phyloP scores from a whole-genome alignment of 768 basidiomycete genomes.

The Sistotremastrum niveocremeum region DNA sequence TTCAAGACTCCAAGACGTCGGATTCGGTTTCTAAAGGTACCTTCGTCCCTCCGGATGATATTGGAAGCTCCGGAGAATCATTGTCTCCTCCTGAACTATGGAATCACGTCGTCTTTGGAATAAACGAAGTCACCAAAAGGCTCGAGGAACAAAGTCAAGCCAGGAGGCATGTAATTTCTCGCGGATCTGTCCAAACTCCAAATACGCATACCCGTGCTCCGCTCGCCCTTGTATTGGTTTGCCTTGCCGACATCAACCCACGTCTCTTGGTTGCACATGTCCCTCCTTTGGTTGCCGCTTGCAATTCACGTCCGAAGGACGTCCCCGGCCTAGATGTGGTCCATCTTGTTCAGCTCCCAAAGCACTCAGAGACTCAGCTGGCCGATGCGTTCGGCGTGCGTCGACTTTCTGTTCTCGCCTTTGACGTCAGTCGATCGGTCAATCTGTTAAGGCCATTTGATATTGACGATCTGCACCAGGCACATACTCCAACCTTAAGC shows the following conservation, averaged over 20 bases:
- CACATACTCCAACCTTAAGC: too few relatives aligned
- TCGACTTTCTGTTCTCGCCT: constrained; percentile 49
- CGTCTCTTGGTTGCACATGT: constrained; percentile 59
- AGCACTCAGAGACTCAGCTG: constrained; percentile 48
- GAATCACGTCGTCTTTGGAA: constrained; percentile 45
- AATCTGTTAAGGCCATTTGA: constrained; percentile 2
- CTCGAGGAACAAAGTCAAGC: constrained; percentile 45
- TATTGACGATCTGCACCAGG: constrained; percentile 29
- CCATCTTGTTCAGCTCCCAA: constrained; percentile 51
- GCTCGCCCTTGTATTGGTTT: constrained; percentile 44
- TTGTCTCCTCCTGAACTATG: constrained; percentile 26
- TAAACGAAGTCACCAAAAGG: constrained; percentile 66
- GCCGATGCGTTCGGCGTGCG: constrained; percentile 52
- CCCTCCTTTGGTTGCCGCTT: constrained; percentile 63
- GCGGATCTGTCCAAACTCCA: constrained; percentile 3
- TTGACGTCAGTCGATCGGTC: constrained; percentile 39
- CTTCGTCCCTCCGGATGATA: too few relatives aligned
- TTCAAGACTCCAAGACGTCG: neutral
- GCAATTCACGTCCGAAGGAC: constrained; percentile 34
- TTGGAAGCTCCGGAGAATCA: neutral
- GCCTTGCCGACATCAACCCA: constrained; percentile 64
- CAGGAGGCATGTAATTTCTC: constrained; percentile 9
- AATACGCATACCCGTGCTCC: neutral
- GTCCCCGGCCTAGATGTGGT: constrained; percentile 18
- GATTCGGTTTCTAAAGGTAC: neutral